Base-by-base conservation (phyloP, 2,329 filamentous ascomycete genomes). In the Fusarium armeniacum region DNA sequence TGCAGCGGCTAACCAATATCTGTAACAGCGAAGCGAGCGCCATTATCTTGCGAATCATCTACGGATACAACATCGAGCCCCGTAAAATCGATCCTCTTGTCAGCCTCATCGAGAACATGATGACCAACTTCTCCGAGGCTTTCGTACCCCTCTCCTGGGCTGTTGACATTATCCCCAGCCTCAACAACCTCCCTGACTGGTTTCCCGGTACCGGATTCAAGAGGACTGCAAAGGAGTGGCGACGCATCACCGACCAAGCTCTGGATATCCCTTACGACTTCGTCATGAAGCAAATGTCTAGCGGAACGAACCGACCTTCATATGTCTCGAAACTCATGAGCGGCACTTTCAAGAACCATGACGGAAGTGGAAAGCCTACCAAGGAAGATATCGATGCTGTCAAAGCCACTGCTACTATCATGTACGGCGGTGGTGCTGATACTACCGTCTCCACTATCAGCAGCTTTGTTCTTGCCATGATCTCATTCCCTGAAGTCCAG, bases 11-110 rank as follows among this genome's bases (percentile, higher is more conserved):
- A 22, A 67, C 22, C 15, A 9, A 32, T 20, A 1, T 7, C 2
- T 7, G 2, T 26, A 9, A 28, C 30, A 82, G 75, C 13, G 65
- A 76, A 66, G 76, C 76, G 0, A 68, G 67, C 11, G 73, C 76
- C 3, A 76, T 70, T 12, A 70, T 77, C 16, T 58, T 77, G 6
- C 71, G 73, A 43, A 74, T 77, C 7, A 65, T 74, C 1, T 79
- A 79, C 28, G 77, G 77, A 35, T 80, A 81, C 47, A 69, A 70
- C 9, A 74, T 76, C 18, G 74, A 78, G n/a, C 73, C 74, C 2
- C 51, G 73, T n/a, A 68, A 71, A 18, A 16, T 51, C 3, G 79
- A 81, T 33, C 71, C 73, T 3, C 62, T 81, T 7, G 75, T 81
- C 4, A 40, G 51, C 1, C 47, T 79, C 13, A 72, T 77, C 7